These are phyloP conservation scores for Candida ortonii DNA, from an alignment of 805 yeast genomes.

Conservation along the genomic window DNA sequence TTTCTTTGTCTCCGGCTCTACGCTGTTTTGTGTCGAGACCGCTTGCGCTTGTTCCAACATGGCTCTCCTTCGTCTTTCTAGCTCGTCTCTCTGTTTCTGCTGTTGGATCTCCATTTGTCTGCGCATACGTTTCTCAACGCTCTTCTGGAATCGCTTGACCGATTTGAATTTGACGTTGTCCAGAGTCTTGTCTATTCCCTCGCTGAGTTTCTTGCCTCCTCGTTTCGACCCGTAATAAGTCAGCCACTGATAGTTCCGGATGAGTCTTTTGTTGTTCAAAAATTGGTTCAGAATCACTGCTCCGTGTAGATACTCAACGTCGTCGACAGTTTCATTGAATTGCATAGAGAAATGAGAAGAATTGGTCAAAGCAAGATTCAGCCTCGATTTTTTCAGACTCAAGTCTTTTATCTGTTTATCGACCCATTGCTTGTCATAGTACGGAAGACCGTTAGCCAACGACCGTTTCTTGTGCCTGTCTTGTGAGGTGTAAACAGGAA, in stretches of 20 bases:
- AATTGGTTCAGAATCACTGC: constrained; percentile 44
- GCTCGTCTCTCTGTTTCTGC: constrained; percentile 14
- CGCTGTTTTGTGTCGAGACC: constrained; percentile 3
- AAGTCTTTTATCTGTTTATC: constrained; percentile 24
- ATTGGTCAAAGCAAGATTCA: constrained; percentile 25
- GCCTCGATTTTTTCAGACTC: constrained; percentile 29
- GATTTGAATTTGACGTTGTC: constrained; percentile 19
- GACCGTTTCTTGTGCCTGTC: constrained; percentile 20
- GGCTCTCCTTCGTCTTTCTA: constrained; percentile 12
- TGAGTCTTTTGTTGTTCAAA: constrained; percentile 39
- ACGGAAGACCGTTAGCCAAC: constrained; percentile 42
- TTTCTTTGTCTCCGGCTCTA: too few species aligned
- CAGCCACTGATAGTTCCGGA: constrained; percentile 46
- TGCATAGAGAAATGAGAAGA: constrained; percentile 29
- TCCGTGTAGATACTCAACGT: constrained; percentile 49
- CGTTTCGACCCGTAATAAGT: constrained; percentile 44
- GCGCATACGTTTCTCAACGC: constrained; percentile 22
- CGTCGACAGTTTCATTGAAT: constrained; percentile 37
- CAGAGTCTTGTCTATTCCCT: constrained; percentile 14
- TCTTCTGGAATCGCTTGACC: constrained; percentile 30
- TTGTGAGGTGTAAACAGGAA: constrained; percentile 25
- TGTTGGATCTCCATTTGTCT: constrained; percentile 19
- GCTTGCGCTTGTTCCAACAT: constrained; percentile 8
- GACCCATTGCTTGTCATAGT: constrained; percentile 32
- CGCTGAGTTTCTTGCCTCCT: constrained; percentile 34